Evolutionary conservation across 2,329 filamentous ascomycete species (phyloP).

Genomic region (Penicillium sp.): DNA sequence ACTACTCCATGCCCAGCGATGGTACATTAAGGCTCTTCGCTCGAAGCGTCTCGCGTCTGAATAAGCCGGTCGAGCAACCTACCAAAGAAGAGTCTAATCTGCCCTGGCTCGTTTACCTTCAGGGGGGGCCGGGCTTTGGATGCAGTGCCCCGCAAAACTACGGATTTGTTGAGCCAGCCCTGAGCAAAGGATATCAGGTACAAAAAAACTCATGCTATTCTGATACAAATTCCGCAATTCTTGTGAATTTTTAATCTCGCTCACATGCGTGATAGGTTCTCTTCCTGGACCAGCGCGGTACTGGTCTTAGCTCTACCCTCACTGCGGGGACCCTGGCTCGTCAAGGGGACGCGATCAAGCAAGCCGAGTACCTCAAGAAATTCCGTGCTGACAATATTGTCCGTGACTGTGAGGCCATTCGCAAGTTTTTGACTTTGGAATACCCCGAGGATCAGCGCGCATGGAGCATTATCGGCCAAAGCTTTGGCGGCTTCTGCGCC

Average conservation of each 20-base stretch:
- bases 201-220: background rate
- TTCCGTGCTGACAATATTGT: conserved; percentile 93
- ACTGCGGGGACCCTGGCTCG: conserved; percentile 70
- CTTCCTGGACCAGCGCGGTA: conserved; percentile 88
- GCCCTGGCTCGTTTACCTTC: conserved; percentile 71
- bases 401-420: conserved; percentile 82
- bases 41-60: conserved; percentile 67
- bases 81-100: conserved; percentile 52
- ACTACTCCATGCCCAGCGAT: conserved; percentile 66
- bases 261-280: conserved; percentile 52
- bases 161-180: conserved; percentile 67
- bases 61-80: conserved; percentile 48
- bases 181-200: conserved; percentile 81
- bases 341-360: conserved; percentile 64
- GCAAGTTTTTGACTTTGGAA: conserved; percentile 70
- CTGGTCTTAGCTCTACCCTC: conserved; percentile 79
- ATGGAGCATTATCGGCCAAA: conserved; percentile 89
- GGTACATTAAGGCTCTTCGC: conserved; percentile 75
- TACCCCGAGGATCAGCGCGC: conserved; percentile 70
- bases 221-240: background rate
- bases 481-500: conserved; percentile 85
- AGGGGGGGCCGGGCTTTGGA: conserved; percentile 83
- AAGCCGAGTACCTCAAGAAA: conserved; percentile 77
- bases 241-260: background rate
- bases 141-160: conserved; percentile 74